Evolutionary conservation across 129 eudicot genomes (phyloP).

Genomic region (Centella asiatica): DNA sequence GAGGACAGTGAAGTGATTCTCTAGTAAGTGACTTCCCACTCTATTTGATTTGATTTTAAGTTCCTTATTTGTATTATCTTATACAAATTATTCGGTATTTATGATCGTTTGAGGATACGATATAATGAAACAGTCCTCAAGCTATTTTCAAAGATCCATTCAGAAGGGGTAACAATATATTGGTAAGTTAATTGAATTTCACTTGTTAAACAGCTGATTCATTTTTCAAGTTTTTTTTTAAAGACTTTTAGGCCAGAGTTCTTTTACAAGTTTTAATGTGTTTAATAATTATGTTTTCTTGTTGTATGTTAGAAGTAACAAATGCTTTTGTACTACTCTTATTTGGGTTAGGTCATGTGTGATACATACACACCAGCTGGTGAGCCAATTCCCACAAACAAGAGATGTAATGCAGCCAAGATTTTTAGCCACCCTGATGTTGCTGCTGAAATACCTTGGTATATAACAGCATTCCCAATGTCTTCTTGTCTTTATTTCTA

Average conservation of each 20-base stretch:
- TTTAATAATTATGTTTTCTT: background rate
- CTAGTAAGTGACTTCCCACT: constrained; percentile 45
- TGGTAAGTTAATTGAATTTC: constrained; percentile 33
- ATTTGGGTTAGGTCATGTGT: constrained; percentile 64
- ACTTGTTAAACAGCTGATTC: background rate
- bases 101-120: constrained; percentile 4
- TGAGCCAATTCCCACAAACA: constrained; percentile 89
- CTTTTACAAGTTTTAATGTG: background rate
- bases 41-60: background rate
- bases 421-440: constrained; percentile 72
- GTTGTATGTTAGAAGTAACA: background rate
- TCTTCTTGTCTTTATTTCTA: background rate
- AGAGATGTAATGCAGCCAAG: constrained; percentile 66
- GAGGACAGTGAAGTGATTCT: constrained; percentile 92
- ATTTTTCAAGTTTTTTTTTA: background rate
- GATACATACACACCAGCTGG: constrained; percentile 96
- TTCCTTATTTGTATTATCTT: background rate
- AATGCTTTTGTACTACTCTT: background rate
- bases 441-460: constrained; percentile 80
- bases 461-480: constrained; percentile 1
- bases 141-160: constrained; percentile 96
- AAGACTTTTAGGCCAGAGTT: background rate
- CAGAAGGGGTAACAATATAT: constrained; percentile 80
- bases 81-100: background rate
- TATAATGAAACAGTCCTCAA: constrained; percentile 65